phyloP scores from a whole-genome alignment of 2,329 filamentous ascomycete species.

The Geosmithia putterillii region DNA sequence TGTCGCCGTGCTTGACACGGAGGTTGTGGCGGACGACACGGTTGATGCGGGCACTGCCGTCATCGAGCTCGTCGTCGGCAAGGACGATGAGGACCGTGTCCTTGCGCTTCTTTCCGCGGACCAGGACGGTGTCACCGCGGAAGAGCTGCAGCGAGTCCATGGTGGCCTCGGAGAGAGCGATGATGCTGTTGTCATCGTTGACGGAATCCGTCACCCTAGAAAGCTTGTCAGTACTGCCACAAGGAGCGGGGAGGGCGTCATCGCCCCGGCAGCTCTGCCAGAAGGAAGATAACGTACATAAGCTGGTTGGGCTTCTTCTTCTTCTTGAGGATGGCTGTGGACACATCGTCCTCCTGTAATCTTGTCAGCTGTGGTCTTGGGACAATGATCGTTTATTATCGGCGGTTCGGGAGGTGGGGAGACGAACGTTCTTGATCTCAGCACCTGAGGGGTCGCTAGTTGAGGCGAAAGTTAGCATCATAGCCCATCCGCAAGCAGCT shows the following conservation, averaged over 20 bases:
- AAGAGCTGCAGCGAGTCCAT: constrained; percentile 98
- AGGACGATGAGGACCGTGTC: constrained; percentile 97
- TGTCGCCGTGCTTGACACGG: constrained; percentile 94
- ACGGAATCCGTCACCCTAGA: constrained; percentile 88
- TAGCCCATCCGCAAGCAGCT: background rate
- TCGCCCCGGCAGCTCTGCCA: background rate
- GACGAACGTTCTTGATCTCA: constrained; percentile 68
- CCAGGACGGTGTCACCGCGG: constrained; percentile 93
- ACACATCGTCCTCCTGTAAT: constrained; percentile 69
- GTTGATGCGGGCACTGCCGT: constrained; percentile 95
- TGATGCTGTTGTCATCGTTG: constrained; percentile 99
- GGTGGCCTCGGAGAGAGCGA: constrained; percentile 93
- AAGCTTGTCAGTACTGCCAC: constrained; percentile 8
- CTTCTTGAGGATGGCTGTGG: constrained; percentile 97
- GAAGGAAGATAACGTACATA: constrained; percentile 53
- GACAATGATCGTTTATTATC: background rate
- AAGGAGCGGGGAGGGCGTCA: background rate
- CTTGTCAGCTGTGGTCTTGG: constrained; percentile 16
- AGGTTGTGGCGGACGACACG: constrained; percentile 97
- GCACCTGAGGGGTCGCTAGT: constrained; percentile 77
- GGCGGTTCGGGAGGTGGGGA: constrained; percentile 7
- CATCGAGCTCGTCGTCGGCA: constrained; percentile 94
- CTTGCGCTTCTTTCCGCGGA: constrained; percentile 99
- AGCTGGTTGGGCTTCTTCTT: constrained; percentile 99
- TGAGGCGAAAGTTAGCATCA: background rate